phyloP scores from a whole-genome alignment of 176 grass and related monocot species.

The Cenchrus fungigraminus region DNA sequence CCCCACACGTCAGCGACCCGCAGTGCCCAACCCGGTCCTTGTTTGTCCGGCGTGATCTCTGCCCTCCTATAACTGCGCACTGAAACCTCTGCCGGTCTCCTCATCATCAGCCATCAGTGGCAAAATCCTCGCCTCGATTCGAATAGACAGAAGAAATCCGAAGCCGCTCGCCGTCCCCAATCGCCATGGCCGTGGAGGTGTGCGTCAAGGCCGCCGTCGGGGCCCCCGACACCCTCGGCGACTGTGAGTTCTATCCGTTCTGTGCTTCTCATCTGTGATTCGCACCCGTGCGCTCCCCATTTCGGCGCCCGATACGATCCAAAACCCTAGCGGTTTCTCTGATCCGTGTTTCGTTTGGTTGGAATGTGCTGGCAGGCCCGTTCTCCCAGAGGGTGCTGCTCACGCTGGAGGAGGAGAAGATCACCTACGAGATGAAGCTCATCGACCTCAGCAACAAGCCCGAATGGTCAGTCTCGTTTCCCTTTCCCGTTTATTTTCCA shows the following conservation, averaged over 20 bases:
- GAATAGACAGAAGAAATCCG: not conserved
- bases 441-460: constrained; percentile 79
- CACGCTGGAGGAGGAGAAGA: constrained; percentile 90
- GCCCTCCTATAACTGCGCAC: not conserved
- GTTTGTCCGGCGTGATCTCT: not conserved
- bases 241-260: constrained; percentile 53
- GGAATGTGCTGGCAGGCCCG: constrained; percentile 50
- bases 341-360: not conserved
- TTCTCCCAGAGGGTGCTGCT: constrained; percentile 83
- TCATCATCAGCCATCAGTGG: not conserved
- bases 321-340: not conserved
- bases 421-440: constrained; percentile 74
- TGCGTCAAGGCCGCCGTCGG: constrained; percentile 76
- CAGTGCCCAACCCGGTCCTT: not conserved
- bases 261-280: not conserved
- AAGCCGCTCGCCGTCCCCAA: constrained; percentile 4
- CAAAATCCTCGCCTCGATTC: not conserved
- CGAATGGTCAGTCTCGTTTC: constrained; percentile 53
- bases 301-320: not conserved
- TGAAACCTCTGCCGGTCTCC: no score
- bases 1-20: constrained; percentile 10
- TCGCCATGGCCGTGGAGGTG: constrained; percentile 64
- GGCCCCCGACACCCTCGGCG: constrained; percentile 63
- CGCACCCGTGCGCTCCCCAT: not conserved
- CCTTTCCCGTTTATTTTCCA: not conserved